Conservation (phyloP, 2,329 filamentous ascomycete species). For the Aspergillus tubingensis region DNA sequence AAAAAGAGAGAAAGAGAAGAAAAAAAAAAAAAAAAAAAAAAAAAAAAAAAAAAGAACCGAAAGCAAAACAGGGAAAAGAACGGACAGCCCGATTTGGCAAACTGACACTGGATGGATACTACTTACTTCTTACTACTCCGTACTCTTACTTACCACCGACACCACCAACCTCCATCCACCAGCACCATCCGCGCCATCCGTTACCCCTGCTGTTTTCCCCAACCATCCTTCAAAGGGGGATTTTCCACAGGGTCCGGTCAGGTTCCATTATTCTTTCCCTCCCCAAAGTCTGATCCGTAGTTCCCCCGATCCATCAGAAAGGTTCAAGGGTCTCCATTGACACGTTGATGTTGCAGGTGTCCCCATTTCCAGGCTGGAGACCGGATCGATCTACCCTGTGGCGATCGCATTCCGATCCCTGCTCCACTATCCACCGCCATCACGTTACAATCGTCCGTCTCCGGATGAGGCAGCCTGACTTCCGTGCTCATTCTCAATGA, state of each 20-base stretch:
- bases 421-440: slow-evolving; percentile 1
- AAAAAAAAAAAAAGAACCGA: background rate
- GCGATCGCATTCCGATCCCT: slow-evolving; percentile 21
- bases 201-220: background rate
- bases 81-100: background rate
- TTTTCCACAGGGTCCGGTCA: slow-evolving; percentile 1
- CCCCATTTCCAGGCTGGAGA: background rate
- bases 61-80: background rate
- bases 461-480: background rate
- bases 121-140: background rate
- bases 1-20: background rate
- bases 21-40: background rate
- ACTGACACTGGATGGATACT: background rate
- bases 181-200: background rate
- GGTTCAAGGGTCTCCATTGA: slow-evolving; percentile 2
- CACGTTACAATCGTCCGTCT: background rate
- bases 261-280: background rate
- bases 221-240: background rate
- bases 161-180: background rate
- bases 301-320: slow-evolving; percentile 1
- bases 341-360: slow-evolving; percentile 17
- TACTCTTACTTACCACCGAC: background rate
- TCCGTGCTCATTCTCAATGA: slow-evolving; percentile 9
- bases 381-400: slow-evolving; percentile 14
- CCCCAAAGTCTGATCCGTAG: background rate